Conservation (phyloP, 768 basidiomycete genomes). For the Auriscalpium orientale region DNA sequence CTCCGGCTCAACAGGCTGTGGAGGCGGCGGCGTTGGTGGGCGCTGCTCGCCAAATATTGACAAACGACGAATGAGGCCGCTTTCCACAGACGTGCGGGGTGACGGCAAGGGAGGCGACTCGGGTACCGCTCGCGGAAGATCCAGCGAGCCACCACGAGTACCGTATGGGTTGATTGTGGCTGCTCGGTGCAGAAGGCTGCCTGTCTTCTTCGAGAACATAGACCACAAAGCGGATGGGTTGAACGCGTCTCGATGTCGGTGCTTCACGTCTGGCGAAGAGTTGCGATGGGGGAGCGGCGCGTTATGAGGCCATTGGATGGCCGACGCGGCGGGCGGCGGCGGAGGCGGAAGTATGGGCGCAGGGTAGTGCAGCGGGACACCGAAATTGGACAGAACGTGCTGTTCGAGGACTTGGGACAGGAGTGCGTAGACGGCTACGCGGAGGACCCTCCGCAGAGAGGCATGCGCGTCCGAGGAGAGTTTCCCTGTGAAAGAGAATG, state of each 20-base stretch:
- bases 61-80: conserved; percentile 10
- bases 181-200: conserved; percentile 23
- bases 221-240: conserved; percentile 26
- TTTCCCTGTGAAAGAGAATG: conserved; percentile 46
- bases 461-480: conserved; percentile 34
- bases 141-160: conserved; percentile 33
- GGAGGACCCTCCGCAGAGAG: conserved; percentile 40
- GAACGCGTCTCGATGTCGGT: conserved; percentile 14
- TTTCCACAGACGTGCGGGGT: conserved; percentile 24
- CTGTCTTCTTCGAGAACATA: conserved; percentile 30
- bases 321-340: background rate
- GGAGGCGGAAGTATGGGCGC: conserved; percentile 22
- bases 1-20: conserved; percentile 3
- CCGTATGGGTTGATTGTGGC: conserved; percentile 18
- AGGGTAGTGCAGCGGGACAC: conserved; percentile 40
- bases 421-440: conserved; percentile 44
- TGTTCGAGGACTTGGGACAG: conserved; percentile 58
- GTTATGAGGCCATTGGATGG: background rate
- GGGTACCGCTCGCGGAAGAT: conserved; percentile 23
- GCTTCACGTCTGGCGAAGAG: conserved; percentile 15
- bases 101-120: conserved; percentile 3
- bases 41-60: conserved; percentile 13
- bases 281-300: conserved; percentile 5
- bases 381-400: conserved; percentile 42
- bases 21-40: background rate